Base-by-base conservation (phyloP, 805 yeast genomes). In the Saccharomyces mikatae region DNA sequence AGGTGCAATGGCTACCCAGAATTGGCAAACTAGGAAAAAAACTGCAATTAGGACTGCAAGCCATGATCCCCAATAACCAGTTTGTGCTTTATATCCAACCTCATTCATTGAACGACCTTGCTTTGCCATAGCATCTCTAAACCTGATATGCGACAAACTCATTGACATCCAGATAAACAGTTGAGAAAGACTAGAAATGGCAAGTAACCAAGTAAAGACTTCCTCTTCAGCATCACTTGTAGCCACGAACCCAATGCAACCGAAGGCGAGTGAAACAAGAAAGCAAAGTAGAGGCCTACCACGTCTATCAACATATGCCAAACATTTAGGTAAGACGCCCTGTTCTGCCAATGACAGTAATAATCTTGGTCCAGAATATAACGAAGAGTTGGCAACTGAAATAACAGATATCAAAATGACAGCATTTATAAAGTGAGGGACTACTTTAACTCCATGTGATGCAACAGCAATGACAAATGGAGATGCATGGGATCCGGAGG, bases 131-230 rank as follows among this genome's bases (percentile, higher is more conserved):
- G 84, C 86, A 53, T 75, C 60, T 63, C 88, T 82, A 72, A 85
- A 86, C 61, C 91, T 76, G 51, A 87, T 71, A 64, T 85, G 91
- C 48, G 84, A 80, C 46, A 79, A 71, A 64, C 86, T 82, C 58
- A 87, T 82, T 6, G 89, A 80, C 51, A 84, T 85, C 96, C 96
- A 87, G 36, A 88, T 83, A 71, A 86, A 81, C 56, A 87, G 75
- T n/a, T 90, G 82, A 0, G 90, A 82, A 58, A 87, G 74, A 57
- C 91, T 91, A 46, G 89, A 83, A 32, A 87, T 69, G n/a, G 91
- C 86, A 62, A 85, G 74, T 69, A 87, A 70, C 94, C 94, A 87
- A 60, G 75, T 75, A 72, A 87, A 88, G 29, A 86, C 84, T 6
- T 71, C 78, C 51, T 76, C 77, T 62, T 82, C 75, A 55, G 77